Conservation (phyloP, 768 basidiomycete species). For the Rhizopogon salebrosus region DNA sequence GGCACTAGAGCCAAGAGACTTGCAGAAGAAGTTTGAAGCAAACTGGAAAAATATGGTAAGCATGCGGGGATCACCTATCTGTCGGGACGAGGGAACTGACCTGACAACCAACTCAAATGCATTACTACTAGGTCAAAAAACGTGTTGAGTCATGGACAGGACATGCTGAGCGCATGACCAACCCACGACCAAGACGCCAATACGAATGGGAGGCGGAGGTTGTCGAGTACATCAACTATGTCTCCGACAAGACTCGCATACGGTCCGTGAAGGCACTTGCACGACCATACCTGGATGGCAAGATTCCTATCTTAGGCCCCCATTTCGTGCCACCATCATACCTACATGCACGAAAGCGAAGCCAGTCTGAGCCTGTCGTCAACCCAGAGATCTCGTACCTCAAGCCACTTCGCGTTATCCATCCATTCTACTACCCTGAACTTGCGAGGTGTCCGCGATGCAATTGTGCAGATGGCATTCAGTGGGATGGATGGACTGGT, state of each 20-base stretch:
- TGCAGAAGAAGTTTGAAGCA: background rate
- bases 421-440: slow-evolving; percentile 5
- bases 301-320: slow-evolving; percentile 18
- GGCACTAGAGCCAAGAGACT: background rate
- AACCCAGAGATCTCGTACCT: background rate
- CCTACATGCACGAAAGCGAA: slow-evolving; percentile 5
- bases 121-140: slow-evolving; percentile 3
- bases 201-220: slow-evolving; percentile 18
- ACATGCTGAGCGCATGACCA: background rate
- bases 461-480: background rate
- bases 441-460: slow-evolving; percentile 1
- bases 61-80: background rate
- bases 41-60: background rate
- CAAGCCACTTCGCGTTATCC: slow-evolving; percentile 1
- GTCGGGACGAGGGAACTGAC: background rate
- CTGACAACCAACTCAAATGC: background rate
- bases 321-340: slow-evolving; percentile 17
- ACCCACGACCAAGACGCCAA: slow-evolving; percentile 3
- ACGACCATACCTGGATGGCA: background rate
- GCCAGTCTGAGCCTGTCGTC: background rate
- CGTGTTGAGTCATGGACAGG: background rate
- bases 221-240: slow-evolving; percentile 15
- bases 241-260: slow-evolving; percentile 6
- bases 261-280: background rate
- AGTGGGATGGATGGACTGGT: slow-evolving; percentile 6